Percentiles rank a stretch among this genome's conserved stretches.
Evolutionary conservation across 164 flowering plant species (phyloP).

Genomic region (Houttuynia cordata): DNA sequence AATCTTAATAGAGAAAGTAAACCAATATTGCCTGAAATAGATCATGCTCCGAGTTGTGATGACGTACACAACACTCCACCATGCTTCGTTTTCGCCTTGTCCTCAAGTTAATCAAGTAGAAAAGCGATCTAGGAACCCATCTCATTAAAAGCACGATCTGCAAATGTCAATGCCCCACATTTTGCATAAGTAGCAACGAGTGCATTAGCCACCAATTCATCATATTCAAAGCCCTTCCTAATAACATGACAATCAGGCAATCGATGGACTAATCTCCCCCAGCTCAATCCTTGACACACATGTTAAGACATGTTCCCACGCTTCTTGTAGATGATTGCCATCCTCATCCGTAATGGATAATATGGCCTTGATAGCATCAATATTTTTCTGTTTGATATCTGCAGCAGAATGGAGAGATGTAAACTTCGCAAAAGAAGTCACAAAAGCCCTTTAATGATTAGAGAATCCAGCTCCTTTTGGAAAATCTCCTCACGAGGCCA

Average conservation of each 20-base stretch:
- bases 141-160: conserved; percentile 26
- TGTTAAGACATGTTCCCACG: conserved; percentile 98
- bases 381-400: conserved; percentile 94
- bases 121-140: too few relatives aligned
- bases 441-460: conserved; percentile 98
- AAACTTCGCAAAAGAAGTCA: conserved; percentile 95
- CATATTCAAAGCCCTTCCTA: conserved; percentile 31
- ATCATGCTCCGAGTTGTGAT: too few relatives aligned
- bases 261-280: too few relatives aligned
- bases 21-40: too few relatives aligned
- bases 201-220: conserved; percentile 45
- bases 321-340: conserved; percentile 95
- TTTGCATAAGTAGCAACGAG: conserved; percentile 57
- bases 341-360: conserved; percentile 92
- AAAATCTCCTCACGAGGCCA: too few relatives aligned
- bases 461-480: too few relatives aligned
- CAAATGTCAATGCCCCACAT: conserved; percentile 39
- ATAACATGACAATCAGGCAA: conserved; percentile 55
- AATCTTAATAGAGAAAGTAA: too few relatives aligned
- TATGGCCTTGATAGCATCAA: conserved; percentile 88
- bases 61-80: too few relatives aligned
- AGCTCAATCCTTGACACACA: conserved; percentile 98
- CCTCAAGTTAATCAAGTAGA: too few relatives aligned
- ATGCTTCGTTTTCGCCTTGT: too few relatives aligned
- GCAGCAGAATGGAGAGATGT: conserved; percentile 98